Evolutionary conservation across 176 grass and related monocot genomes (phyloP).

Genomic region (Carex kokanica): DNA sequence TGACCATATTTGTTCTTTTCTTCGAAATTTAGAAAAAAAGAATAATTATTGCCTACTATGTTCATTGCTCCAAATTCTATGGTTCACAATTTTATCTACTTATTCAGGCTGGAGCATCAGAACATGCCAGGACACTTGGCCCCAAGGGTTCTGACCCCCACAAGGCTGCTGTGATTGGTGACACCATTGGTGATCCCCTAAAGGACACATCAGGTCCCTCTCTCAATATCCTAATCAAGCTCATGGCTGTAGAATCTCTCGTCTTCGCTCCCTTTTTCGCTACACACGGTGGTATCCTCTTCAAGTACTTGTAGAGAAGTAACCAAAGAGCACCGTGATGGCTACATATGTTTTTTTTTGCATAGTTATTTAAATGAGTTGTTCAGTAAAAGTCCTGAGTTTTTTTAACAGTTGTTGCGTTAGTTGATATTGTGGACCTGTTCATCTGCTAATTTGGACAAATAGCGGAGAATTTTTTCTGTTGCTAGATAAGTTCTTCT

Average conservation of each 20-base stretch:
- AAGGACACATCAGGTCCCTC: slow-evolving; percentile 94
- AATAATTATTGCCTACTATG: not conserved
- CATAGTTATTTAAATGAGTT: not conserved
- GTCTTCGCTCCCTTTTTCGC: slow-evolving; percentile 94
- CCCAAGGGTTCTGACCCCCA: slow-evolving; percentile 83
- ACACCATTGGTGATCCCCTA: slow-evolving; percentile 90
- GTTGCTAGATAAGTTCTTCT: not conserved
- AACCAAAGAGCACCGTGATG: not conserved
- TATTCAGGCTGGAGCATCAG: slow-evolving; percentile 77
- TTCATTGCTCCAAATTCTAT: not conserved
- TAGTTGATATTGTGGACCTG: not conserved
- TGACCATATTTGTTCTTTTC: not conserved
- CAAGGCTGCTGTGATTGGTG: slow-evolving; percentile 91
- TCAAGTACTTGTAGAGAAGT: slow-evolving; percentile 56
- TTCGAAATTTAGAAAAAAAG: not conserved
- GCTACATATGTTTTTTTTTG: not conserved
- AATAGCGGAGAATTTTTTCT: slow-evolving; percentile 1
- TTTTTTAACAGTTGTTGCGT: not conserved
- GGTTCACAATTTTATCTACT: not conserved
- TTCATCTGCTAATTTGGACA: not conserved
- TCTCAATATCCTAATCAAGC: slow-evolving; percentile 94
- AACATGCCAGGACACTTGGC: slow-evolving; percentile 63
- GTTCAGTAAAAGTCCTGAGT: slow-evolving; percentile 4
- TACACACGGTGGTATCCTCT: slow-evolving; percentile 81
- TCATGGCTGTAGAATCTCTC: slow-evolving; percentile 89